Evolutionary conservation across 1,139 yeast genomes (phyloP), one percentile per base, ranked within the genome.

Genomic region (Hansenula anomala): DNA sequence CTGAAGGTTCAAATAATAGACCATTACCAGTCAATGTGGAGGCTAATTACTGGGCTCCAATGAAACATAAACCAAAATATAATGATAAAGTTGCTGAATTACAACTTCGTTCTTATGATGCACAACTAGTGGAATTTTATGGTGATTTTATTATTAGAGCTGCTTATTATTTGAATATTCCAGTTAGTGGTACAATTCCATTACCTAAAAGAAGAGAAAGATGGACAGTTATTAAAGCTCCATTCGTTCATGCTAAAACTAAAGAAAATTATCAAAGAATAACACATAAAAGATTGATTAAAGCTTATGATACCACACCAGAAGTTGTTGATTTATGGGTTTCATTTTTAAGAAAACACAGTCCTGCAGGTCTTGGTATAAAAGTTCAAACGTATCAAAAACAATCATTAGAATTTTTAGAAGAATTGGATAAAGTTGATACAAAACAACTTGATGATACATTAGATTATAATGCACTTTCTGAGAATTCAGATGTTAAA

Each of bases 251-350:
- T 58, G 95, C 97, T 39, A 90, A 90, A 60, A 75, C 95, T 10
- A 92, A 92, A 66, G 96, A 92, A 66, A 92, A 92, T 68, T 92
- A 87, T 66, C 87, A 87, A 66, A 80, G 97, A 66, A 74, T 78
- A 39, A 92, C 97, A 1, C 87, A 78, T 60, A 78, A 83, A 55
- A 77, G 95, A 45, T 64, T 76, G 47, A 68, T 92, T 48, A 71
- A 72, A 46, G 86, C 89, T 16, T 89, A 76, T 70, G 97, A 92
- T 62, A 78, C 96, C 19, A 81, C 85, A 47, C 82, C 92, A 1
- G 96, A 88, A 55, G 81, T 85, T 4, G 71, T 92, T 34, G 96
- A 92, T 59, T 66, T 85, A 40, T 82, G 92, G 80, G 71, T 90
- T 42, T 78, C 95, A 24, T 85, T 84, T 49, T 67, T 92, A 38